Percentiles rank a stretch among this genome's conserved stretches.
Conservation (phyloP, 192 early-diverging fungal genomes). For the Coemansia sp. region DNA sequence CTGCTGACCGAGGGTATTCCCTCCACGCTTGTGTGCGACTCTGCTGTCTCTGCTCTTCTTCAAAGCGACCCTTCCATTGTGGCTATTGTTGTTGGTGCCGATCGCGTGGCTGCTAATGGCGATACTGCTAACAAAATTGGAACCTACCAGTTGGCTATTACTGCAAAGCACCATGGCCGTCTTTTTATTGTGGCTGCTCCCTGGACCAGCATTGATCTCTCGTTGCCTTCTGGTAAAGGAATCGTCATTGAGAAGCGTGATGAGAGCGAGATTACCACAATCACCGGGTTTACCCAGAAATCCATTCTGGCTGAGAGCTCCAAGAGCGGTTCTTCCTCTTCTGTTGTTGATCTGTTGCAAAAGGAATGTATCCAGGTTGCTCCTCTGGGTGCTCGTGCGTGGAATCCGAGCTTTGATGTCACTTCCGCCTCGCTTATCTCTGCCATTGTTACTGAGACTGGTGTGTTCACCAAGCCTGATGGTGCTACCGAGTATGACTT, state of each 20-base stretch:
- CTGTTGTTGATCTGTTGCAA: slow-evolving; percentile 23
- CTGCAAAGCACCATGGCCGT: slow-evolving; percentile 79
- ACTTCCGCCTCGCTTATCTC: slow-evolving; percentile 85
- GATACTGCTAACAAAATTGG: slow-evolving; percentile 99
- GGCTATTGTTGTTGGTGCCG: slow-evolving; percentile 95
- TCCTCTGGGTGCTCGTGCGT: slow-evolving; percentile 81
- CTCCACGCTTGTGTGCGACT: slow-evolving; percentile 86
- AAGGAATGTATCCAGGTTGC: slow-evolving; percentile 73
- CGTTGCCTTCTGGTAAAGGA: slow-evolving; percentile 62
- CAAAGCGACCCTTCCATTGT: slow-evolving; percentile 58
- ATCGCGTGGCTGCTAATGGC: slow-evolving; percentile 93
- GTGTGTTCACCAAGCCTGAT: slow-evolving; percentile 65
- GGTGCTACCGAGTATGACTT: slow-evolving; percentile 60
- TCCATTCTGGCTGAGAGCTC: slow-evolving; percentile 33
- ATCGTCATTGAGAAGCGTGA: slow-evolving; percentile 89
- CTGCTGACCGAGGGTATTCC: slow-evolving; percentile 92
- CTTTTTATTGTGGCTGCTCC: slow-evolving; percentile 98
- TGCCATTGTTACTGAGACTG: slow-evolving; percentile 90
- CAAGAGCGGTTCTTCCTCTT: slow-evolving; percentile 8
- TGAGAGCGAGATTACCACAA: slow-evolving; percentile 69
- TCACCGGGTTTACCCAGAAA: slow-evolving; percentile 28
- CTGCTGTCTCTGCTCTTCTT: slow-evolving; percentile 86
- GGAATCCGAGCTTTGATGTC: slow-evolving; percentile 98
- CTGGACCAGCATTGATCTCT: slow-evolving; percentile 85
- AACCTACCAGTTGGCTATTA: slow-evolving; percentile 95